Conservation (phyloP, 768 basidiomycete genomes). For the Termitomyces sp. region DNA sequence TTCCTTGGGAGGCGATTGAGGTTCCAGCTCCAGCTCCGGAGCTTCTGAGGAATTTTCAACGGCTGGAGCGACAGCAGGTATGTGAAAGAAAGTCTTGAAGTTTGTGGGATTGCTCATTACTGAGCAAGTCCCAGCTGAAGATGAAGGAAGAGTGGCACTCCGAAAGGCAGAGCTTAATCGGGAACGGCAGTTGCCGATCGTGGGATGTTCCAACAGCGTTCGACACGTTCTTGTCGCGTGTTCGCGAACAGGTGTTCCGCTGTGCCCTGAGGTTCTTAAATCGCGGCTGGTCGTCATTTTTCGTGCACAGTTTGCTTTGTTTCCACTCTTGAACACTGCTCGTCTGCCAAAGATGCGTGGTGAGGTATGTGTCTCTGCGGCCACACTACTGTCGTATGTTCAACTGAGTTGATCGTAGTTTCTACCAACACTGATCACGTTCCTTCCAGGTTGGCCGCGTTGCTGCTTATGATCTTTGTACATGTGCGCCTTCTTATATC, state of each 20-base stretch:
- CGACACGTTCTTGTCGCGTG: conserved; percentile 29
- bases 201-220: background rate
- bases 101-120: conserved; percentile 19
- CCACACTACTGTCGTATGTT: conserved; percentile 67
- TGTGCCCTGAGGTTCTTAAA: conserved; percentile 14
- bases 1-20: conserved; percentile 21
- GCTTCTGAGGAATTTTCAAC: conserved; percentile 29
- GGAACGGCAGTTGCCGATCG: conserved; percentile 15
- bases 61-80: conserved; percentile 18
- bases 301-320: conserved; percentile 13
- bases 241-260: conserved; percentile 3
- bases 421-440: conserved; percentile 14
- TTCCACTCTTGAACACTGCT: conserved; percentile 16
- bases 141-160: conserved; percentile 1
- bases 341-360: conserved; percentile 49
- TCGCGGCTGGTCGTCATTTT: conserved; percentile 17
- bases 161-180: background rate
- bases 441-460: conserved; percentile 37
- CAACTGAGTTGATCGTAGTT: conserved; percentile 13
- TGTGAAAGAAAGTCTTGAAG: conserved; percentile 20
- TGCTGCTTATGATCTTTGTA: conserved; percentile 71
- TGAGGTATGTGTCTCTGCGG: conserved; percentile 70
- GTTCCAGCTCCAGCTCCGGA: conserved; percentile 23
- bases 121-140: conserved; percentile 9
- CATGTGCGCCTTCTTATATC: conserved; percentile 48